Evolutionary conservation across 805 yeast species (phyloP).

Genomic region (Millerozyma acaciae): DNA sequence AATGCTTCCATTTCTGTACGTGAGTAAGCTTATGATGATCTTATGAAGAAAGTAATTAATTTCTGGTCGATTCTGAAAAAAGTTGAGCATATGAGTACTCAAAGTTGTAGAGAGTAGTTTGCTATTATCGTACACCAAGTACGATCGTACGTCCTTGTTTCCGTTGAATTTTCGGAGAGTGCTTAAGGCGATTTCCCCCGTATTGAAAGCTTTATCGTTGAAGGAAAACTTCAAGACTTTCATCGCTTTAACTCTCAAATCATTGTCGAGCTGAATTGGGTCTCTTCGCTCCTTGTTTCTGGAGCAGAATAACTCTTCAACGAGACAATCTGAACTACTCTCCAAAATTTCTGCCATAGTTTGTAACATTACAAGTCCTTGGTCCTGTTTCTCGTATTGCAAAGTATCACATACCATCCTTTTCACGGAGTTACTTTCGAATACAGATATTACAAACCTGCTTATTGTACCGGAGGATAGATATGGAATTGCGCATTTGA

Average conservation of each 20-base stretch:
- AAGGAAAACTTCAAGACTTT: constrained; percentile 4
- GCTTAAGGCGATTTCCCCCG: neutral
- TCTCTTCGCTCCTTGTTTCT: neutral
- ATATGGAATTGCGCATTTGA: no score
- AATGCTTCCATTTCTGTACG: constrained; percentile 4
- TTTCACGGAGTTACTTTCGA: neutral
- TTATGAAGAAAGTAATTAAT: constrained; percentile 10
- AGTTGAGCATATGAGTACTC: constrained; percentile 5
- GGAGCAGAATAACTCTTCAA: constrained; percentile 2
- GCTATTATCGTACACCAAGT: neutral
- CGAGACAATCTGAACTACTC: neutral
- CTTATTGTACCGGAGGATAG: no score
- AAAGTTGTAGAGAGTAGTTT: neutral
- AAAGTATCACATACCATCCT: no score
- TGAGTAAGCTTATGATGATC: constrained; percentile 5
- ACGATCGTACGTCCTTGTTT: neutral
- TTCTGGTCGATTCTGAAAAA: constrained; percentile 14
- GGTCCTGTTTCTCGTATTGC: neutral
- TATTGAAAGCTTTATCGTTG: no score
- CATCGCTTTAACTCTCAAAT: constrained; percentile 14
- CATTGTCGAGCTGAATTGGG: constrained; percentile 1
- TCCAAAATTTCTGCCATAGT: constrained; percentile 5
- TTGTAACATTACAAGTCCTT: no score
- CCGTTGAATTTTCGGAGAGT: neutral
- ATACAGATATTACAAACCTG: neutral